Percentiles rank a stretch among this genome's conserved stretches.
phyloP scores from a whole-genome alignment of 805 yeast species.

The Nematodospora valgi region DNA sequence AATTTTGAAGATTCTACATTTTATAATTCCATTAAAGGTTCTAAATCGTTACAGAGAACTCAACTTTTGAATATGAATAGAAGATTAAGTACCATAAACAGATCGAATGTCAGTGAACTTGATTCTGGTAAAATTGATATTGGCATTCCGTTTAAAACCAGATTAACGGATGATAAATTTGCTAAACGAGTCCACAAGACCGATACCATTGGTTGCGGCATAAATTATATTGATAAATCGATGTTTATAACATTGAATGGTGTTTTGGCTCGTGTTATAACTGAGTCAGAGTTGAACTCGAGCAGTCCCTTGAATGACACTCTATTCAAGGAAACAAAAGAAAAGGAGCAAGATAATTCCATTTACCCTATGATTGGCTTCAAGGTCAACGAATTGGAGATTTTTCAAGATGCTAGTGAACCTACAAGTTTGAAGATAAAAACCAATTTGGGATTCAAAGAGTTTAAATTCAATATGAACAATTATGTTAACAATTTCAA shows the following conservation, averaged over 20 bases:
- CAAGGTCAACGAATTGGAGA: constrained; percentile 28
- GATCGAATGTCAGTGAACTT: constrained; percentile 23
- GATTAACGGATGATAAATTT: constrained; percentile 12
- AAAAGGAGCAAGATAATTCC: constrained; percentile 24
- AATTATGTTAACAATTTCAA: constrained; percentile 50
- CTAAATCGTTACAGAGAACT: constrained; percentile 26
- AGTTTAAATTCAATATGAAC: constrained; percentile 59
- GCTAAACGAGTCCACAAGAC: constrained; percentile 15
- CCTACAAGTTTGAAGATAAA: constrained; percentile 25
- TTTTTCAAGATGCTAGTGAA: constrained; percentile 14
- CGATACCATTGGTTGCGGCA: constrained; percentile 82
- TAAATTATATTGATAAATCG: constrained; percentile 59
- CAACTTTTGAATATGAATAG: constrained; percentile 35
- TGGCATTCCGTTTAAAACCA: constrained; percentile 33
- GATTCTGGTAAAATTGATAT: constrained; percentile 34
- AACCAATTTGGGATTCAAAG: constrained; percentile 56
- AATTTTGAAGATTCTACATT: constrained; percentile 39
- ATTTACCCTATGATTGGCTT: constrained; percentile 36
- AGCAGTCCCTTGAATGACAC: constrained; percentile 18
- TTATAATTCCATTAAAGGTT: constrained; percentile 32
- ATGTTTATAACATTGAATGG: constrained; percentile 86
- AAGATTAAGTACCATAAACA: constrained; percentile 28
- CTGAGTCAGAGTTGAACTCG: constrained; percentile 22
- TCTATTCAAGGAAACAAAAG: constrained; percentile 15
- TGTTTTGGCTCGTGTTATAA: constrained; percentile 31